Base-by-base conservation (phyloP, 306 rosid species). In the Prinsepia uniflora region DNA sequence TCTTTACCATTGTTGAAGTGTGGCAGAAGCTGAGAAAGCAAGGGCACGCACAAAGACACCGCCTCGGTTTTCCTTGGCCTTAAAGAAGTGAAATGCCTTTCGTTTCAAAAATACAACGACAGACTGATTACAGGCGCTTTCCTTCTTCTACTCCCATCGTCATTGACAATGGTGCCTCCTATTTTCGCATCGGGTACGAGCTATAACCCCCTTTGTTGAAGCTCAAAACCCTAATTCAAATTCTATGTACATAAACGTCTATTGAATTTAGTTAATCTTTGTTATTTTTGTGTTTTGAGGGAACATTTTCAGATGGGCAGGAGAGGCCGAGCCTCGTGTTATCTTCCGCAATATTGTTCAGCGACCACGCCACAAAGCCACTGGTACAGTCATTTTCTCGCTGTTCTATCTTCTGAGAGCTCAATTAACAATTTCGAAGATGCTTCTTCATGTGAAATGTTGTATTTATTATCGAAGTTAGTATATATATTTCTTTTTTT, bases 261-360 rank as follows among this genome's bases (percentile, higher is more conserved):
- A 22, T 9, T 20, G 3, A 12, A 52, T 1, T 49, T 18, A 59
- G 7, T 36, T 13, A 10, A 47, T 24, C 30, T 24, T 24, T 24
- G 30, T 47, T 48, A n/a, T 36, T 18, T 24, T 9, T 0, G 1
- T 10, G 48, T 13, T 67, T 30, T 49, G 54, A 10, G 54, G 67
- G 0, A 3, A 42, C 58, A 12, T 74, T 79, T 41, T 68, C 80
- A 91, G 99, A 36, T 91, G 99, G 99, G 97, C 97, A 0, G 97
- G 99, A 42, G 99, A 91, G 86, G 53, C 85, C 63, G 87, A 94
- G 30, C 99, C 99, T 47, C 99, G 99, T 66, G 88, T 94, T 82
- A 65, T 89, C 77, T 94, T 94, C 81, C 97, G 99, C 71, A 94
- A 91, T 91, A 94, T 94, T 87, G 99, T 94, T 64, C 99, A 91